Evolutionary conservation across 1,284 basidiomycete genomes (phyloP).

Genomic region (Albatrellus sp.): DNA sequence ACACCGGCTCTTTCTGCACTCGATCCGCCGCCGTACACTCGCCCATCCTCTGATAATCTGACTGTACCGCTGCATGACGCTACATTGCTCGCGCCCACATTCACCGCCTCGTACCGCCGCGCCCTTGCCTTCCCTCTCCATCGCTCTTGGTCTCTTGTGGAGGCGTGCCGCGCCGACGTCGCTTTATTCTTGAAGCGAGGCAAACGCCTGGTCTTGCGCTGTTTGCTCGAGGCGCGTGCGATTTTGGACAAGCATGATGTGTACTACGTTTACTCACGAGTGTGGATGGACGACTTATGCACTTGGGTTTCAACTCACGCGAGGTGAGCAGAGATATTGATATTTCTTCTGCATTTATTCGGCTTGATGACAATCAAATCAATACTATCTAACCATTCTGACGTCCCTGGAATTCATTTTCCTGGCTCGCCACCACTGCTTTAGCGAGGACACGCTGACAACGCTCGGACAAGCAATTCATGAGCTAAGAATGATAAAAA

Average conservation of each 20-base stretch:
- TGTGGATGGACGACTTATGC: conserved; percentile 74
- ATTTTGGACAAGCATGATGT: conserved; percentile 70
- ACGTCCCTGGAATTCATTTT: neutral
- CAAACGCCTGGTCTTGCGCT: conserved; percentile 45
- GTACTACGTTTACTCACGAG: conserved; percentile 72
- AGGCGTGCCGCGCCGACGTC: conserved; percentile 54
- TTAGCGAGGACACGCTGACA: conserved; percentile 43
- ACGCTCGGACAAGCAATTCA: conserved; percentile 32
- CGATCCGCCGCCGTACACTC: conserved; percentile 46
- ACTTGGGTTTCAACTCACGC: conserved; percentile 60
- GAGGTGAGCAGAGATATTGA: conserved; percentile 18
- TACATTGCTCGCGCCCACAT: conserved; percentile 28
- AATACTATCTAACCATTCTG: neutral
- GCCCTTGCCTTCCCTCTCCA: conserved; percentile 64
- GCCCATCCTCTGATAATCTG: conserved; percentile 9
- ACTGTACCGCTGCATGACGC: conserved; percentile 6
- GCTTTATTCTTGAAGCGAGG: conserved; percentile 44
- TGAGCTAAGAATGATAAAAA: conserved; percentile 34
- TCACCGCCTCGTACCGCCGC: conserved; percentile 58
- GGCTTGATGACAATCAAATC: conserved; percentile 3
- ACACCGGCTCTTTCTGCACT: conserved; percentile 67
- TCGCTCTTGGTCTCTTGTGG: conserved; percentile 60
- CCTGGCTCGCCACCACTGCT: neutral
- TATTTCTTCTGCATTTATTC: neutral
- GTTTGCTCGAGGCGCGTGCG: conserved; percentile 53